Conservation (phyloP, 176 grass and related monocot species). For the Thalia dealbata region DNA sequence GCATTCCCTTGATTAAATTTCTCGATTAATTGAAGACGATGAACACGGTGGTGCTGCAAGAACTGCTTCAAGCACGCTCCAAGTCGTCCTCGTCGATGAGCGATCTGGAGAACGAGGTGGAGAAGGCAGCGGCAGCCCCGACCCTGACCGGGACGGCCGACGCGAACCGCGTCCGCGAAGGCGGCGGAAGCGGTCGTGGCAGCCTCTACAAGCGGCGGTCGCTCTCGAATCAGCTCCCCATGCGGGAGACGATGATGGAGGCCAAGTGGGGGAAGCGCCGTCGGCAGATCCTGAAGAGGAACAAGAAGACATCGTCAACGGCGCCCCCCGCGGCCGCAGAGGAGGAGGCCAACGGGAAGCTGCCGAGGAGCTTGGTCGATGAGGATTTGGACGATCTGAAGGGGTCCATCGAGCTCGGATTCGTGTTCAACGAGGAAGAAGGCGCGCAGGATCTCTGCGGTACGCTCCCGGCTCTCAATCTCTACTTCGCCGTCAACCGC, state of each 20-base stretch:
- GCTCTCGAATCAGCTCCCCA: neutral
- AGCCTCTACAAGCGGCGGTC: neutral
- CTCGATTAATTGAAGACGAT: neutral
- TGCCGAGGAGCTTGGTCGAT: constrained; percentile 10
- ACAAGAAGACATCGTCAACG: neutral
- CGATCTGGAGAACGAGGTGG: neutral
- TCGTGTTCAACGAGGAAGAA: constrained; percentile 16
- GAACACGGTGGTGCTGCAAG: neutral
- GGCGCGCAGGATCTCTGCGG: constrained; percentile 10
- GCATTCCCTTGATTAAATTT: too few species aligned
- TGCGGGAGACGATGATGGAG: constrained; percentile 6
- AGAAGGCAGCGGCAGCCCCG: neutral
- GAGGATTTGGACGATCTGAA: constrained; percentile 21
- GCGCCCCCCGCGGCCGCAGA: too few species aligned
- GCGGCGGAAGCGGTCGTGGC: too few species aligned
- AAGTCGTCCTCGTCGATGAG: neutral
- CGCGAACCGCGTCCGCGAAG: neutral
- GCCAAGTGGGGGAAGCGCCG: constrained; percentile 10
- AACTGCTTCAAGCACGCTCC: neutral
- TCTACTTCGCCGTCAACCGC: constrained; percentile 24
- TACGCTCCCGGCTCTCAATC: constrained; percentile 18
- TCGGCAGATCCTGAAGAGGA: constrained; percentile 4
- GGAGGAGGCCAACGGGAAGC: neutral
- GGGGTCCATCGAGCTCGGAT: constrained; percentile 22
- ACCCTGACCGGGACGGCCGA: neutral